Evolutionary conservation across 2,329 filamentous ascomycete genomes (phyloP).

Genomic region (Fusarium subglutinans): DNA sequence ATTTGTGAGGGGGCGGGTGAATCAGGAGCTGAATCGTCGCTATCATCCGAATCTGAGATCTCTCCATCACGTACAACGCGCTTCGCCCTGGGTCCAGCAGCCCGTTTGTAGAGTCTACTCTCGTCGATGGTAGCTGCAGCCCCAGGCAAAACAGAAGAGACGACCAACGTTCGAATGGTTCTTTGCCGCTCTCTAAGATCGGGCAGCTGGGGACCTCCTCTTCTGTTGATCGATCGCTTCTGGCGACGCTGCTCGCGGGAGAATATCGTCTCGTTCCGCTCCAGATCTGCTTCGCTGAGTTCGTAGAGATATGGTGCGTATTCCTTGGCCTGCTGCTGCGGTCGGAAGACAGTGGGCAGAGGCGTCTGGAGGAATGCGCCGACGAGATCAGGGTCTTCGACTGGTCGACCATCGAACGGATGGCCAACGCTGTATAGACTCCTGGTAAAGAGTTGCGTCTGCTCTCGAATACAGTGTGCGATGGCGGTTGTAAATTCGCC

Average conservation of each 20-base stretch:
- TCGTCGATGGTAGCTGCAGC: conserved; percentile 83
- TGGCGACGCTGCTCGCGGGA: conserved; percentile 93
- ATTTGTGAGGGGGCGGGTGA: conserved; percentile 83
- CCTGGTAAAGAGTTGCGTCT: conserved; percentile 92
- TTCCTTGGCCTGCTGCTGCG: conserved; percentile 92
- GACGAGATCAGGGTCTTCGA: conserved; percentile 91
- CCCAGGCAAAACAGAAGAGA: conserved; percentile 91
- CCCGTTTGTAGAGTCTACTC: conserved; percentile 85
- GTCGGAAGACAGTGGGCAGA: conserved; percentile 83
- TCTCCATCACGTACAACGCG: conserved; percentile 70
- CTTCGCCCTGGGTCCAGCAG: conserved; percentile 68
- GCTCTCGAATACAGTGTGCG: conserved; percentile 96
- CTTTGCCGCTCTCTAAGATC: conserved; percentile 95
- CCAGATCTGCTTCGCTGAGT: conserved; percentile 87
- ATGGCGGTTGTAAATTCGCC: conserved; percentile 98
- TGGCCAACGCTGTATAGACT: conserved; percentile 94
- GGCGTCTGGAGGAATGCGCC: conserved; percentile 88
- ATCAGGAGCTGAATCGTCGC: conserved; percentile 85
- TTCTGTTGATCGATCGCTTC: conserved; percentile 92
- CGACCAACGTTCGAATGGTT: conserved; percentile 90
- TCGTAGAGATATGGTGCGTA: conserved; percentile 95
- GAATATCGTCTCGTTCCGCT: conserved; percentile 90
- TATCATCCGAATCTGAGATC: conserved; percentile 87
- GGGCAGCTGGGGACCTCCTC: conserved; percentile 91
- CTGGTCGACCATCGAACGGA: conserved; percentile 90